These are phyloP conservation scores for Strobilomyces dryophilus DNA, from an alignment of 768 basidiomycete genomes.

Conservation along the genomic window DNA sequence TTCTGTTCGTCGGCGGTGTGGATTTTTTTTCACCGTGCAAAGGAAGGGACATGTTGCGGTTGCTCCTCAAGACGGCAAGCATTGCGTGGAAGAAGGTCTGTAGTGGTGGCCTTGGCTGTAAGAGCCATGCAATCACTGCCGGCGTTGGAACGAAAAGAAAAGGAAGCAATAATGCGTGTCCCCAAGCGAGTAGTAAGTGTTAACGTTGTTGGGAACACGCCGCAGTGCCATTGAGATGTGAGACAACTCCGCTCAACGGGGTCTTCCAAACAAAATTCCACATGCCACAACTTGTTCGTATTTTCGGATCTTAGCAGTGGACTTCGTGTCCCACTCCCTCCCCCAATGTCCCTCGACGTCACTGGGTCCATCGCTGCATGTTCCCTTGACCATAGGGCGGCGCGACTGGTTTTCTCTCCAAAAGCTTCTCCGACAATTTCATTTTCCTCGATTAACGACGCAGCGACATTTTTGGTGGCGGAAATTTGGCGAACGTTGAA, in stretches of 20 bases:
- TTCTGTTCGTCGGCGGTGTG: constrained; percentile 2
- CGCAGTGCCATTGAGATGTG: background rate
- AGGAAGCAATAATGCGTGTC: background rate
- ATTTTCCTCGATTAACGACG: background rate
- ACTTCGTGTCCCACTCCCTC: too few relatives aligned
- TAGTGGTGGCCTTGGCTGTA: constrained; percentile 1
- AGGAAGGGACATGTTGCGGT: background rate
- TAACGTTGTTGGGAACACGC: background rate
- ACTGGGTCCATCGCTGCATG: too few relatives aligned
- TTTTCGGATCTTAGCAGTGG: constrained; percentile 3
- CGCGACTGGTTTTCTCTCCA: background rate
- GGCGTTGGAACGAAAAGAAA: background rate
- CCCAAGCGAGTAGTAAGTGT: background rate
- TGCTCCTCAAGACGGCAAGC: constrained; percentile 13
- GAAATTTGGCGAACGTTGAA: background rate
- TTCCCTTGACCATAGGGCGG: too few relatives aligned
- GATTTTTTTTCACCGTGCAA: too few relatives aligned
- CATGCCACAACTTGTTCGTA: too few relatives aligned
- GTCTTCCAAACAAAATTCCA: too few relatives aligned
- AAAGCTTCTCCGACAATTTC: background rate
- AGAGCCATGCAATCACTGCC: constrained; percentile 10
- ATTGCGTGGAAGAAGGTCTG: background rate
- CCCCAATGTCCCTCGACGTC: too few relatives aligned
- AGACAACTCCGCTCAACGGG: constrained; percentile 23
- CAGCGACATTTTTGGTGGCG: background rate